Conservation (phyloP, 2,329 filamentous ascomycete genomes). For the Fusarium sp. region DNA sequence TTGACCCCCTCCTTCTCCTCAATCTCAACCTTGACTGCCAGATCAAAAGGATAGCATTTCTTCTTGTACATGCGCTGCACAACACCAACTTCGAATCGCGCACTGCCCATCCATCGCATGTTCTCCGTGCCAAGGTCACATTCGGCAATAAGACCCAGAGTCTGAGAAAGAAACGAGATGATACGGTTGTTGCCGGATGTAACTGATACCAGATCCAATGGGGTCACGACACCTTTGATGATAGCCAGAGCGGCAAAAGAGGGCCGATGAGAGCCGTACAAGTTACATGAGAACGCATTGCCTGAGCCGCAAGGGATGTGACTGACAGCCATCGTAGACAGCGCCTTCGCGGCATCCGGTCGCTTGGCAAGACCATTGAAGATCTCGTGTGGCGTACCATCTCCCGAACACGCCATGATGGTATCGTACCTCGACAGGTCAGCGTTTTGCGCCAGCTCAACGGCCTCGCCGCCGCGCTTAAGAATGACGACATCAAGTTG, state of each 20-base stretch:
- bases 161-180: slow-evolving; percentile 91
- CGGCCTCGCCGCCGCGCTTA: slow-evolving; percentile 78
- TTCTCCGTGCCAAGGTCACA: slow-evolving; percentile 90
- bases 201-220: slow-evolving; percentile 87
- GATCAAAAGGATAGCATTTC: slow-evolving; percentile 87
- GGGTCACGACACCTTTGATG: slow-evolving; percentile 87
- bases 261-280: slow-evolving; percentile 82
- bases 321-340: slow-evolving; percentile 82
- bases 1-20: slow-evolving; percentile 80
- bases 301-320: slow-evolving; percentile 94
- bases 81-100: slow-evolving; percentile 87
- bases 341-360: slow-evolving; percentile 77
- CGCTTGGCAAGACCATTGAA: slow-evolving; percentile 91
- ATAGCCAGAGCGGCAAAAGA: slow-evolving; percentile 83
- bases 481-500: slow-evolving; percentile 80
- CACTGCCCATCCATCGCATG: slow-evolving; percentile 90
- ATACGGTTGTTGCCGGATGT: slow-evolving; percentile 81
- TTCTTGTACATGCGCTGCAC: slow-evolving; percentile 80
- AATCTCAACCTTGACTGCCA: slow-evolving; percentile 86
- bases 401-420: slow-evolving; percentile 89
- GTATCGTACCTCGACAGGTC: slow-evolving; percentile 87
- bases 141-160: slow-evolving; percentile 90
- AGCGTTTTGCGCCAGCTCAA: slow-evolving; percentile 78
- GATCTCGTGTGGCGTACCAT: slow-evolving; percentile 91
- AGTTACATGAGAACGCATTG: slow-evolving; percentile 92